These are phyloP conservation scores for Mucor velutinosus DNA, from an alignment of 371 early-diverging fungal species.

Conservation along the genomic window DNA sequence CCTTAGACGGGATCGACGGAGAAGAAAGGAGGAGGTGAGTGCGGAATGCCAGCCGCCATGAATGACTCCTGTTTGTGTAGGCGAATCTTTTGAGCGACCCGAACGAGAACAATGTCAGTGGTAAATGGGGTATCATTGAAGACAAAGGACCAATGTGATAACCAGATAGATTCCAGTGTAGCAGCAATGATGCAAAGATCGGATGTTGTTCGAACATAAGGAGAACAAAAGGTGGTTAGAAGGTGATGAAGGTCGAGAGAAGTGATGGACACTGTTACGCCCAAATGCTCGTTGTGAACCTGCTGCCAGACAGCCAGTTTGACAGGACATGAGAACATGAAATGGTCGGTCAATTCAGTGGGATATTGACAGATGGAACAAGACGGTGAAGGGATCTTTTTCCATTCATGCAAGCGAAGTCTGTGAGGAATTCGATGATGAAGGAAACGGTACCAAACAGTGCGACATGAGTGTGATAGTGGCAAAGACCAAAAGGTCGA, in stretches of 20 bases:
- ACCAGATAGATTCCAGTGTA: conserved; percentile 3
- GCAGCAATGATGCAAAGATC: background rate
- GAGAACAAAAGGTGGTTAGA: background rate
- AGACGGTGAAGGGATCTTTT: background rate
- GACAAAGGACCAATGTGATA: conserved; percentile 7
- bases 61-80: background rate
- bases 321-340: conserved; percentile 4
- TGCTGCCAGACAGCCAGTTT: conserved; percentile 3
- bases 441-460: background rate
- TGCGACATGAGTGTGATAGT: background rate
- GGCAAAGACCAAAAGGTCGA: background rate
- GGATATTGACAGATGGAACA: background rate
- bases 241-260: background rate
- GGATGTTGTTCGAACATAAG: background rate
- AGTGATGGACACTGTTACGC: background rate
- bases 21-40: conserved; percentile 3
- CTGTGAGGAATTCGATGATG: background rate
- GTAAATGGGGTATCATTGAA: conserved; percentile 4
- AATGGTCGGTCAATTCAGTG: background rate
- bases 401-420: background rate
- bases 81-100: background rate
- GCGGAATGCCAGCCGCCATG: background rate
- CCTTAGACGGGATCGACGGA: background rate
- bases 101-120: background rate
- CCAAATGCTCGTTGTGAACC: background rate